Base-by-base conservation (phyloP, 2,329 filamentous ascomycete genomes). In the Chaetomium sp. region DNA sequence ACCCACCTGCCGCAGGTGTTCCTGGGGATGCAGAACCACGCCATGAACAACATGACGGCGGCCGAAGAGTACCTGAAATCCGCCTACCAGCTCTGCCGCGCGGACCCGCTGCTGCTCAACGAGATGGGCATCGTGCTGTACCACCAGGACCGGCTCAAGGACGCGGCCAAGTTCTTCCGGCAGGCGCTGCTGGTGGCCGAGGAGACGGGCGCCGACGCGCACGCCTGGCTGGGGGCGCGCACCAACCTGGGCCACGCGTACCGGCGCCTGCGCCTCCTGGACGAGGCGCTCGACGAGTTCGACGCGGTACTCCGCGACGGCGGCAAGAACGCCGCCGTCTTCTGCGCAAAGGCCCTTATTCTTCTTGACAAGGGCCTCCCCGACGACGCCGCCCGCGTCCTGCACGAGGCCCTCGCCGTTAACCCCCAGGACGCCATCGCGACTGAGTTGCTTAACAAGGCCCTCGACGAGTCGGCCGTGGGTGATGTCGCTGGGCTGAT, bases 111-210 rank as follows among this genome's bases (percentile, higher is more conserved):
- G 6, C 86, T 99, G 4, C 83, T 99, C 62, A 99, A 99, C 75
- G 95, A 99, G 78, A 89, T 98, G 79, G 96, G 94, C 4, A 89
- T 98, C 4, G 93, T 97, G n/a, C 89, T 92, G 69, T 99, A 97
- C 74, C 93, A 98, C 75, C 92, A 97, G 75, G 88, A 91, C 70
- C 86, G 90, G 58, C 85, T 92, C 7, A 83, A 87, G 65, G 88
- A 90, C 27, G 92, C 95, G 0, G 87, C 91, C 10, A 83, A 87
- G 33, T 86, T 93, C 67, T 98, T 99, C 76, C 83, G 83, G 8
- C 86, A 88, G 67, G 91, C 95, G 0, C 84, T 99, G 21, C 81
- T 84, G 56, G 86, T 97, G 60, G 91, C 93, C 2, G 85, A 88
- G 4, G 89, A 94, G 45, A 92, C 96, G 67, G 89, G 92, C 67